Evolutionary conservation across 768 basidiomycete species (phyloP).

Genomic region (Russula sp.): DNA sequence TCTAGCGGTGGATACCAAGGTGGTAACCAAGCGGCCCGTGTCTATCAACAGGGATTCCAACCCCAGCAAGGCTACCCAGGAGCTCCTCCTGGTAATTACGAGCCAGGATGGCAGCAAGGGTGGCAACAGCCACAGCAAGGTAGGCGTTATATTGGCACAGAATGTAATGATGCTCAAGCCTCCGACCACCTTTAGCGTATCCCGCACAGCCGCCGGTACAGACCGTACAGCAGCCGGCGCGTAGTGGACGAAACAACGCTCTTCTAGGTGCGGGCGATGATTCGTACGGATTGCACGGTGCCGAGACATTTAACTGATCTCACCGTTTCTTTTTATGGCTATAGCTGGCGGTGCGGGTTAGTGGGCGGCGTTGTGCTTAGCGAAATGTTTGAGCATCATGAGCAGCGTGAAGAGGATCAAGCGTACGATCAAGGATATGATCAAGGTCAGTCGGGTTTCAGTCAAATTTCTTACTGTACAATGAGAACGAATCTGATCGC

Average conservation of each 20-base stretch:
- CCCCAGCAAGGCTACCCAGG: slow-evolving; percentile 15
- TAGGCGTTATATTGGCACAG: not conserved
- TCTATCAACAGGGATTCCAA: not conserved
- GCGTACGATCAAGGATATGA: slow-evolving; percentile 43
- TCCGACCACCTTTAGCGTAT: slow-evolving; percentile 15
- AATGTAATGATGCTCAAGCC: not conserved
- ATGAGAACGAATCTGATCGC: slow-evolving; percentile 12
- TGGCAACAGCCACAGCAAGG: slow-evolving; percentile 29
- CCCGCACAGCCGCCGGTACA: not conserved
- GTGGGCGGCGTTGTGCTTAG: slow-evolving; percentile 58
- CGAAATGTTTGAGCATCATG: slow-evolving; percentile 48
- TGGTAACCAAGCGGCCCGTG: not conserved
- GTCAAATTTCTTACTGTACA: not conserved
- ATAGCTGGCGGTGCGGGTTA: slow-evolving; percentile 57
- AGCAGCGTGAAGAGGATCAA: slow-evolving; percentile 39
- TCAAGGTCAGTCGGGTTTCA: slow-evolving; percentile 35
- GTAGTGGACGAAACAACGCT: slow-evolving; percentile 3
- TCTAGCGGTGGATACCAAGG: slow-evolving; percentile 33
- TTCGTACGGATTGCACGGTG: not conserved
- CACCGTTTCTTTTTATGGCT: not conserved
- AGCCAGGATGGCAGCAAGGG: slow-evolving; percentile 24
- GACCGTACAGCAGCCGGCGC: not conserved
- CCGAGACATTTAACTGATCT: not conserved
- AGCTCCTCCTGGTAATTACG: slow-evolving; percentile 30
- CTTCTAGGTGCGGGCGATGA: slow-evolving; percentile 13